Evolutionary conservation across 129 eudicot genomes (phyloP).

Genomic region (Flaveria sonorensis): DNA sequence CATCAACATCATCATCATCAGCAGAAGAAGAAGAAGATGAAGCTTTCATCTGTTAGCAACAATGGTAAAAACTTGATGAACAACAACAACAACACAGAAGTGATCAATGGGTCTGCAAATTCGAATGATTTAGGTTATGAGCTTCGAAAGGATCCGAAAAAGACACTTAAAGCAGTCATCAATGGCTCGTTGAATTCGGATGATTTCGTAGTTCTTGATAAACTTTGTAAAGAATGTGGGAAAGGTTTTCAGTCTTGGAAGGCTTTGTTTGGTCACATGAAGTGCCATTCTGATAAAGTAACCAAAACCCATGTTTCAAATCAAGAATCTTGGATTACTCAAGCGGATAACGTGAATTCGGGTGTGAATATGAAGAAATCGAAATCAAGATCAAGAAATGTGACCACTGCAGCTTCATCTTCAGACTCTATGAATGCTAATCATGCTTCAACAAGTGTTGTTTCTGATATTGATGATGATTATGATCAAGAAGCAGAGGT

Average conservation of each 20-base stretch:
- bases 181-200: slow-evolving; percentile 16
- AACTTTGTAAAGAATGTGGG: slow-evolving; percentile 72
- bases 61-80: too few relatives aligned
- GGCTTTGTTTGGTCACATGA: slow-evolving; percentile 90
- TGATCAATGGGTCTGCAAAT: slow-evolving; percentile 23
- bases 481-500: slow-evolving; percentile 73
- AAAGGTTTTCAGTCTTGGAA: slow-evolving; percentile 78
- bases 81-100: slow-evolving; percentile 8
- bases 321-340: slow-evolving; percentile 48
- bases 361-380: slow-evolving; percentile 38
- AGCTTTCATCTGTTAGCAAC: slow-evolving; percentile 28
- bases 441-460: slow-evolving; percentile 53
- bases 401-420: slow-evolving; percentile 40
- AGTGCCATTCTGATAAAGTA: slow-evolving; percentile 68
- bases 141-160: slow-evolving; percentile 63
- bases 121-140: slow-evolving; percentile 39
- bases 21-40: slow-evolving; percentile 27
- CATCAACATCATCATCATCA: background rate
- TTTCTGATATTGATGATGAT: slow-evolving; percentile 64
- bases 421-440: slow-evolving; percentile 46
- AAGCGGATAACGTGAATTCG: slow-evolving; percentile 38
- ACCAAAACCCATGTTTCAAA: slow-evolving; percentile 32
- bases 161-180: slow-evolving; percentile 43
- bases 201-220: slow-evolving; percentile 45
- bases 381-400: slow-evolving; percentile 44